A percentile compares a stretch with the other conserved stretches of the same genome.
Evolutionary conservation across 176 grass and related monocot species (phyloP).

Genomic region (Tuctoria greenei): DNA sequence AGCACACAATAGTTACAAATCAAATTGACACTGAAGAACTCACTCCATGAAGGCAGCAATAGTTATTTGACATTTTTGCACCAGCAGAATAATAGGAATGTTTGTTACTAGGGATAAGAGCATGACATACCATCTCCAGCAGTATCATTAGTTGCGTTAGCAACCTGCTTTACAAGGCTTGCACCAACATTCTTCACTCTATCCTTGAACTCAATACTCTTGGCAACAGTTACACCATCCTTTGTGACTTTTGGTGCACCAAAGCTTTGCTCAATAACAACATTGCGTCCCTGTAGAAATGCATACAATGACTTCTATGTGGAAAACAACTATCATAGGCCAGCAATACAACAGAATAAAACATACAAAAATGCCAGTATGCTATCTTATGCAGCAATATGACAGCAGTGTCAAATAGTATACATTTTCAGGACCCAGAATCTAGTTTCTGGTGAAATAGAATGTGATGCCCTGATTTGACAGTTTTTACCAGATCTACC

Average conservation of each 20-base stretch:
- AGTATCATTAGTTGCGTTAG: slow-evolving; percentile 92
- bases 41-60: not conserved
- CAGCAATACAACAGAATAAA: not conserved
- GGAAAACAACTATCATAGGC: not conserved
- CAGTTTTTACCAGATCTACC: not conserved
- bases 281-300: slow-evolving; percentile 71
- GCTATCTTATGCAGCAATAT: not conserved
- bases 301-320: not conserved
- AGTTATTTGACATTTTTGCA: not conserved
- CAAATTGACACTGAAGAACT: not conserved
- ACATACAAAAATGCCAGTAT: not conserved
- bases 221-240: slow-evolving; percentile 94
- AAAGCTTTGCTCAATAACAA: slow-evolving; percentile 93
- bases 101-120: not conserved
- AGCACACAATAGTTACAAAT: not conserved
- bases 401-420: not conserved
- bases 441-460: not conserved
- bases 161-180: slow-evolving; percentile 97
- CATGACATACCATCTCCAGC: slow-evolving; percentile 82
- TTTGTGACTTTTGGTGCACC: slow-evolving; percentile 98
- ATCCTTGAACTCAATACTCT: slow-evolving; percentile 96
- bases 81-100: not conserved
- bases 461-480: not conserved
- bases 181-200: slow-evolving; percentile 90
- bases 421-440: not conserved